A percentile compares a stretch with the other conserved stretches of the same genome.
phyloP scores from a whole-genome alignment of 1,284 basidiomycete genomes.

The Fomitopsis schrenkii region DNA sequence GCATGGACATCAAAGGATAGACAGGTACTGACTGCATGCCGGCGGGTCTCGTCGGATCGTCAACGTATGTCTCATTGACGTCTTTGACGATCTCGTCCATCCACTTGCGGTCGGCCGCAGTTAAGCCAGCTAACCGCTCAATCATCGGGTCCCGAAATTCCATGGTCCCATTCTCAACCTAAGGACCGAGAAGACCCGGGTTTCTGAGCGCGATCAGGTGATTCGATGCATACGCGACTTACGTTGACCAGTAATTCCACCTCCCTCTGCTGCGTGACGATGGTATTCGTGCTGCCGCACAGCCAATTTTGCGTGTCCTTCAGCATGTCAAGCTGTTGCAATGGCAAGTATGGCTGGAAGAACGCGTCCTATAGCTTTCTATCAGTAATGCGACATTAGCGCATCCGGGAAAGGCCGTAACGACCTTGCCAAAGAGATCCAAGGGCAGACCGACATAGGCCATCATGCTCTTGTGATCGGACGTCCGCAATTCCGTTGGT shows the following conservation, averaged over 20 bases:
- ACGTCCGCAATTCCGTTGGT: slow-evolving; percentile 82
- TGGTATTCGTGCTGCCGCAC: slow-evolving; percentile 92
- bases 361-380: slow-evolving; percentile 66
- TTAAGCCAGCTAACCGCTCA: slow-evolving; percentile 77
- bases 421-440: slow-evolving; percentile 79
- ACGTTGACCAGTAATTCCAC: slow-evolving; percentile 93
- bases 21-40: slow-evolving; percentile 58
- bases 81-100: slow-evolving; percentile 65
- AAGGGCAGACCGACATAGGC: slow-evolving; percentile 90
- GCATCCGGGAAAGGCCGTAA: background rate
- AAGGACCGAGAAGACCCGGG: background rate
- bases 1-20: background rate
- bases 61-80: slow-evolving; percentile 52
- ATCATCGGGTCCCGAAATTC: slow-evolving; percentile 83
- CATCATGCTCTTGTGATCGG: slow-evolving; percentile 88
- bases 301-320: slow-evolving; percentile 82
- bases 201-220: background rate
- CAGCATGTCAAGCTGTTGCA: slow-evolving; percentile 93
- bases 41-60: slow-evolving; percentile 49
- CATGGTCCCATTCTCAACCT: slow-evolving; percentile 83
- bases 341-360: slow-evolving; percentile 96
- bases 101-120: slow-evolving; percentile 95
- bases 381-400: background rate
- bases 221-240: slow-evolving; percentile 20
- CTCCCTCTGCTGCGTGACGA: slow-evolving; percentile 92